Percentiles rank a stretch among this genome's conserved stretches.
Conservation (phyloP, 495 filamentous ascomycete species). For the Neurospora pannonica region DNA sequence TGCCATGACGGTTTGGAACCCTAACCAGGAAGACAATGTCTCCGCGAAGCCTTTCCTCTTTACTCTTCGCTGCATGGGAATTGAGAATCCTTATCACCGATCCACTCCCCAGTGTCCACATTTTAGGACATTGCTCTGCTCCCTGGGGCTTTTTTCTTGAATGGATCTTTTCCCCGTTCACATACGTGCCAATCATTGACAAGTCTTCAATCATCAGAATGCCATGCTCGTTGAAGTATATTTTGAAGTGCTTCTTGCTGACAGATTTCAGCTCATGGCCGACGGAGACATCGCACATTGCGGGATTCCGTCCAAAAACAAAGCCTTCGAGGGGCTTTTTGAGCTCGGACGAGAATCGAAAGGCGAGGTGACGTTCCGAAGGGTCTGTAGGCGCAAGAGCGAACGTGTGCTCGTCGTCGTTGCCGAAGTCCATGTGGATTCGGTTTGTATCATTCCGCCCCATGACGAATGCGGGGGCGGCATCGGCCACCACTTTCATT, state of each 20-base stretch:
- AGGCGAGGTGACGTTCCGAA: constrained; percentile 60
- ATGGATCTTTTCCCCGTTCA: constrained; percentile 50
- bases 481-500: constrained; percentile 51
- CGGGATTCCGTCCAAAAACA: constrained; percentile 67
- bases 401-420: constrained; percentile 34
- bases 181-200: constrained; percentile 87
- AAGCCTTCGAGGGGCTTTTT: constrained; percentile 61
- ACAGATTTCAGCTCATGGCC: constrained; percentile 49
- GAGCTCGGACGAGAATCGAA: constrained; percentile 65
- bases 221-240: constrained; percentile 69
- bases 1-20: constrained; percentile 62
- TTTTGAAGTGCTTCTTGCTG: constrained; percentile 87
- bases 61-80: constrained; percentile 22
- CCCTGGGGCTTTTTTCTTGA: constrained; percentile 33
- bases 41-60: neutral
- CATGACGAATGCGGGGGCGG: constrained; percentile 29
- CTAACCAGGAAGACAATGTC: constrained; percentile 72
- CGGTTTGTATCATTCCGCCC: constrained; percentile 32
- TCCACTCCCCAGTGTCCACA: constrained; percentile 59
- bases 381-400: constrained; percentile 34
- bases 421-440: constrained; percentile 38
- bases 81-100: constrained; percentile 64
- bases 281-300: constrained; percentile 66
- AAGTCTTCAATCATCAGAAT: constrained; percentile 84
- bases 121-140: constrained; percentile 19